Conservation (phyloP, 495 filamentous ascomycete species). For the Daldinia grandis region DNA sequence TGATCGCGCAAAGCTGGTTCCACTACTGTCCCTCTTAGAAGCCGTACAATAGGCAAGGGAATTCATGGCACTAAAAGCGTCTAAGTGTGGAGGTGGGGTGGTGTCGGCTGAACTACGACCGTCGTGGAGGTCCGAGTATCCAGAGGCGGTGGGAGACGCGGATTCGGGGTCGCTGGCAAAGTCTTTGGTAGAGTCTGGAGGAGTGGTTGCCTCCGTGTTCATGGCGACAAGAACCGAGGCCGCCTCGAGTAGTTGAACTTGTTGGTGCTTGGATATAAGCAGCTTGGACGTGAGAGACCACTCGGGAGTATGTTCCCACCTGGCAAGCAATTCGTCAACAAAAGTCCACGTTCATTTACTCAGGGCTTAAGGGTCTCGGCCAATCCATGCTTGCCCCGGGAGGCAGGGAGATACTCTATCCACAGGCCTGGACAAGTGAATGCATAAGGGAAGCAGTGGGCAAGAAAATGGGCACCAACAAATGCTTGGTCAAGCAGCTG, state of each 20-base stretch:
- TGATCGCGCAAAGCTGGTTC: constrained; percentile 78
- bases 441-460: constrained; percentile 50
- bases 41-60: constrained; percentile 57
- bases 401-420: constrained; percentile 40
- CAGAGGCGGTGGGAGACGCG: constrained; percentile 78
- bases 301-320: constrained; percentile 99
- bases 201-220: constrained; percentile 68
- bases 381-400: constrained; percentile 36
- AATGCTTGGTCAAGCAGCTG: constrained; percentile 99
- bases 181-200: constrained; percentile 68
- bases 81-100: constrained; percentile 71
- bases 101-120: constrained; percentile 73
- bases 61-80: constrained; percentile 51
- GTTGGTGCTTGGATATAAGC: constrained; percentile 98
- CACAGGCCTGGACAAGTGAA: constrained; percentile 45
- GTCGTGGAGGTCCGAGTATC: constrained; percentile 78
- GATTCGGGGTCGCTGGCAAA: constrained; percentile 81
- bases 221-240: constrained; percentile 93
- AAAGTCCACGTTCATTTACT: constrained; percentile 45
- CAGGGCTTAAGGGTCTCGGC: constrained; percentile 39
- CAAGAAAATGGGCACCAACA: constrained; percentile 83
- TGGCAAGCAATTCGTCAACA: constrained; percentile 62
- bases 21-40: constrained; percentile 70
- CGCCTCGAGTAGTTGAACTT: constrained; percentile 96
- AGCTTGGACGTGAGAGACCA: constrained; percentile 98